Base-by-base conservation (phyloP, 768 basidiomycete species). In the Naematelia encephala region DNA sequence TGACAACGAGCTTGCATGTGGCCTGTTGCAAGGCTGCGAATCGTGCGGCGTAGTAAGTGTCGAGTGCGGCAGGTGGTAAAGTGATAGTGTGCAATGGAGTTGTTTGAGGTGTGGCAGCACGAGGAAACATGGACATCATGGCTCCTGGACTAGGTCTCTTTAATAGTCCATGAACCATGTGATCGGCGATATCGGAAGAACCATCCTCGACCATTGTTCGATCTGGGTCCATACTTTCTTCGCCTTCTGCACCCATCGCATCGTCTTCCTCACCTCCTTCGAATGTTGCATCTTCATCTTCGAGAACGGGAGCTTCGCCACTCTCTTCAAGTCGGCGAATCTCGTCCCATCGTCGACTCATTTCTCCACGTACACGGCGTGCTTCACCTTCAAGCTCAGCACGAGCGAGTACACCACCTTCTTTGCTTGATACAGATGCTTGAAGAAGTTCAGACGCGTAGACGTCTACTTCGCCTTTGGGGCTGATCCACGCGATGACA, bases 361-460 rank as follows among this genome's bases (percentile, higher is more conserved):
- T 68, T 46, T 72, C 72, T 3, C 62, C 64, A 25, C 59, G 61
- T 44, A 72, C 60, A 11, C 68, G 57, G 8, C 26, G 29, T 13
- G 70, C 66, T 44, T 68, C 68, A 21, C 60, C 47, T 26, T 69
- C 68, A 5, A 74, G 59, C 51, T 68, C 68, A 25, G 62, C 60
- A 43, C 62, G 62, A 49, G 62, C 53, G 42, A 74, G 63, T 54
- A 78, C 46, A 16, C 56, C 45, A 13, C 55, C 64, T 27, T 65
- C 63, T 26, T 63, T 63, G 53, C 44, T 29, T 10, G 58, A 73
- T 51, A 60, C 62, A 27, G 51, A 54, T n/a, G 63, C 54, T 55
- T 77, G 72, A 11, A 79, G 60, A 22, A 76, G 67, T 43, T 78
- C 79, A 50, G 74, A 77, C 46, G 77, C 78, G 62, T 73, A 80